These are phyloP conservation scores for Steccherinum ochraceum DNA, from an alignment of 768 basidiomycete species.

Conservation along the genomic window DNA sequence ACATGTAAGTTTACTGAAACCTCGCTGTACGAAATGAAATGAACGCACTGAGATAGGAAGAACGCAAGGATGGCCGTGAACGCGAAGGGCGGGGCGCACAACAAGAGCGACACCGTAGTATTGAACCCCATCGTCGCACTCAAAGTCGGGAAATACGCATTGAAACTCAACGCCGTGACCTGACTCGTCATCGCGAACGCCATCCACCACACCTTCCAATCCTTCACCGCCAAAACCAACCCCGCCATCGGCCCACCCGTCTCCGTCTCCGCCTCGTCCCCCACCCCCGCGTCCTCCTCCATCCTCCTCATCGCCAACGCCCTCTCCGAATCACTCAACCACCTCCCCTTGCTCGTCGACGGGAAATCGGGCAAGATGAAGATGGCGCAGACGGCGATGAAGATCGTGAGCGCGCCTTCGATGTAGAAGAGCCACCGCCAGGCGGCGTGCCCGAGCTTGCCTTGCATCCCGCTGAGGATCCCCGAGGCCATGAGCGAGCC, in stretches of 20 bases:
- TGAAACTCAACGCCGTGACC: constrained; percentile 64
- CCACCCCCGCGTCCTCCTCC: constrained; percentile 56
- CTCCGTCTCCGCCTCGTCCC: constrained; percentile 43
- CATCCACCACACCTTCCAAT: constrained; percentile 85
- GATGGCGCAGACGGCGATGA: constrained; percentile 46
- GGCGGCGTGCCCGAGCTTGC: constrained; percentile 55
- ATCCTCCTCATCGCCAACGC: constrained; percentile 53
- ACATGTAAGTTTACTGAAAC: background rate
- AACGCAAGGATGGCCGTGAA: constrained; percentile 56
- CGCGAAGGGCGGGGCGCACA: constrained; percentile 76
- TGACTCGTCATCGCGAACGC: constrained; percentile 51
- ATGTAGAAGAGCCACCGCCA: constrained; percentile 73
- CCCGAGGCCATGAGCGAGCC: constrained; percentile 74
- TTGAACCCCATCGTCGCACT: constrained; percentile 64
- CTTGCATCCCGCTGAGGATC: constrained; percentile 68
- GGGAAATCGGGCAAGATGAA: constrained; percentile 75
- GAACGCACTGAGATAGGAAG: constrained; percentile 38
- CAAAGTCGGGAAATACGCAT: constrained; percentile 76
- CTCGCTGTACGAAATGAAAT: background rate
- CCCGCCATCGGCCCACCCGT: constrained; percentile 33
- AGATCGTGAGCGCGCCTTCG: constrained; percentile 54
- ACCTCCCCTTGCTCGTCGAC: constrained; percentile 37
- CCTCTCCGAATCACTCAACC: constrained; percentile 52
- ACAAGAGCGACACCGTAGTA: constrained; percentile 55
- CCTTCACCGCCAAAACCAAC: constrained; percentile 55